These are phyloP conservation scores for Hygrophoropsis aurantiaca DNA, from an alignment of 768 basidiomycete genomes.

Conservation along the genomic window DNA sequence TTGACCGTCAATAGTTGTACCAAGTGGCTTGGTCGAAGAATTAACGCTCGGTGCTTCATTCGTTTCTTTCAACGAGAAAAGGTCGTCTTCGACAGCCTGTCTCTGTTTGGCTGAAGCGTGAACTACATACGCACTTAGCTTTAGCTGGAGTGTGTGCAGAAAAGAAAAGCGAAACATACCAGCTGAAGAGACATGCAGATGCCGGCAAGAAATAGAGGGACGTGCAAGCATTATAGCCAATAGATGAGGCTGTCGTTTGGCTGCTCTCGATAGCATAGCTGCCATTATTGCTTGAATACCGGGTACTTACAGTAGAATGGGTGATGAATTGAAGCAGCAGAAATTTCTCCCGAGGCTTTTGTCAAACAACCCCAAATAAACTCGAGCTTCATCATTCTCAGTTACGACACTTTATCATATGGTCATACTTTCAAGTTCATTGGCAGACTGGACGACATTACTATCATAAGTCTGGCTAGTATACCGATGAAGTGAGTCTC, in stretches of 20 bases:
- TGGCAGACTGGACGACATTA: too few relatives aligned
- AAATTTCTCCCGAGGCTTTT: background rate
- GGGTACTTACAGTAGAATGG: background rate
- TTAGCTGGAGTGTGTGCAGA: background rate
- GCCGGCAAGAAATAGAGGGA: slow-evolving; percentile 6
- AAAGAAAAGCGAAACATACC: slow-evolving; percentile 16
- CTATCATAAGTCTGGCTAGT: too few relatives aligned
- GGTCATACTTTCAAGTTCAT: too few relatives aligned
- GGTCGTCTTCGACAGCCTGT: slow-evolving; percentile 7
- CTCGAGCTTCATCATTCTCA: too few relatives aligned
- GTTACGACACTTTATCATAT: too few relatives aligned
- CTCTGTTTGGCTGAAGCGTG: slow-evolving; percentile 14
- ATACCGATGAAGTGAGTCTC: too few relatives aligned
- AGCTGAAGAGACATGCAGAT: slow-evolving; percentile 16
- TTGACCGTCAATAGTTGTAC: too few relatives aligned
- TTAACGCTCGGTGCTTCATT: background rate
- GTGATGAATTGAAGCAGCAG: background rate
- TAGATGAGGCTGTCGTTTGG: slow-evolving; percentile 10
- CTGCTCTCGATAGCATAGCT: slow-evolving; percentile 8
- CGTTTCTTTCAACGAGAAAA: slow-evolving; percentile 8
- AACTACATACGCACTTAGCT: background rate
- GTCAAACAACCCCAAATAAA: slow-evolving; percentile 8
- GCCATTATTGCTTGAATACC: too few relatives aligned
- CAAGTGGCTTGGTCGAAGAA: too few relatives aligned
- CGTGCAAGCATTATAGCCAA: slow-evolving; percentile 2